Evolutionary conservation across 306 rosid species (phyloP), one percentile per base, ranked within the genome.

Genomic region (Prunus mira): DNA sequence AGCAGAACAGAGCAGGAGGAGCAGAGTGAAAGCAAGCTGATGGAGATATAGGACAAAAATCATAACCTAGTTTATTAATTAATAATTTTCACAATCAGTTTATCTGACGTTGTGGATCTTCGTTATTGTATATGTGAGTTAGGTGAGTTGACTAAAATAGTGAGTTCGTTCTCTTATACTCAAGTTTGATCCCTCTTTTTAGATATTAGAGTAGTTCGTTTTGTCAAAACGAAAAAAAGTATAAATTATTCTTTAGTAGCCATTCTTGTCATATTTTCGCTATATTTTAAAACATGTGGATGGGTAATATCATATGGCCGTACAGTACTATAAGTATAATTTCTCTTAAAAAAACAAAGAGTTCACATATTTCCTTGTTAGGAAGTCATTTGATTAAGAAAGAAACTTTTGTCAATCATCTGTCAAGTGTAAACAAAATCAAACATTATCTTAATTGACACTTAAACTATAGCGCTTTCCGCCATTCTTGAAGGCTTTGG

Each of bases 111-210:
- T 47, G 12, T 3, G 52, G 52, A 3, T 12, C 2, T 38, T 38
- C 9, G 43, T 6, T 38, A 38, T 38, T 34, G 41, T 2, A 34
- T 6, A 6, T 34, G 41, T 1, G 9, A 6, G 9, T 34, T 34
- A 34, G 9, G 0, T 6, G 0, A 34, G 41, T 34, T 38, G 2
- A 38, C 1, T 38, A 6, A 38, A 38, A 7, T 6, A 38, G 9
- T 1, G 41, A 1, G 2, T 7, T 38, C 9, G 43, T 0, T 38
- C 43, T 38, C 0, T 38, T 38, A 0, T 0, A 38, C 0, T 38
- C 9, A 38, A 38, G 0, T 38, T 38, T 38, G 43, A 38, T 38
- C 2, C 0, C 0, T 1, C 0, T 6, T 0, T 38, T 0, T 0
- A 0, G 1, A 38, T 38, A 7, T 38, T 38, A 38, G 9, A 38